Base-by-base conservation (phyloP, 2,329 filamentous ascomycete species). In the Fusarium haematococcum region DNA sequence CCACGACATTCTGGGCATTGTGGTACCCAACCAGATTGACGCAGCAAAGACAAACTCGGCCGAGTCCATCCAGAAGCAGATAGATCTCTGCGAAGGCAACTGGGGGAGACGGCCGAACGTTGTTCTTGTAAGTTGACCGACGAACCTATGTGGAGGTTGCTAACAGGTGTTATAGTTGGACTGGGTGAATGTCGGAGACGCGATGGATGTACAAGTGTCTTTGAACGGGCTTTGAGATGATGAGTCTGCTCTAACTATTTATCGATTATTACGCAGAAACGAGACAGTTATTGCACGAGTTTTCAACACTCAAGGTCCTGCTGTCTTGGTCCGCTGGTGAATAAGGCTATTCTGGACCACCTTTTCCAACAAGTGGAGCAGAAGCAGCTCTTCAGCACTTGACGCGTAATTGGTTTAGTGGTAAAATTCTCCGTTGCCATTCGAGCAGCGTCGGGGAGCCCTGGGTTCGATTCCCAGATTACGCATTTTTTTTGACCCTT, bases 171-270 rank as follows among this genome's bases (percentile, higher is more conserved):
- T 39, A 10, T 62, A 86, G 85, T 77, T 87, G 66, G 85, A 87
- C 67, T 87, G 82, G 71, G 81, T 86, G 37, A 79, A 83, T 45
- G 57, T 83, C 35, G 85, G 85, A 16, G 80, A 86, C 13, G 82
- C 81, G 13, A 82, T 85, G 30, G 73, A 78, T 20, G 83, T 80
- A 20, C 84, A 86, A 60, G 77, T 79, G 52, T 74, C 77, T 20
- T 78, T 86, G 8, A 86, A 86, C 41, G 82, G 79, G 4, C 43
- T 85, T 33, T 82, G 52, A 70, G 2, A 45, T 20, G 13, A 52
- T 41, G 11, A 20, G 11, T 3, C 11, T 14, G 4, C 43, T 27
- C 14, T n/a, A 2, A 3, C 6, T 11, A 30, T 18, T n/a, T 27
- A 30, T 30, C 16, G 25, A 50, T 25, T 25, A 27, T n/a, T 11